phyloP scores from a whole-genome alignment of 768 basidiomycete genomes.

The Trichaptum fuscoviolaceum region DNA sequence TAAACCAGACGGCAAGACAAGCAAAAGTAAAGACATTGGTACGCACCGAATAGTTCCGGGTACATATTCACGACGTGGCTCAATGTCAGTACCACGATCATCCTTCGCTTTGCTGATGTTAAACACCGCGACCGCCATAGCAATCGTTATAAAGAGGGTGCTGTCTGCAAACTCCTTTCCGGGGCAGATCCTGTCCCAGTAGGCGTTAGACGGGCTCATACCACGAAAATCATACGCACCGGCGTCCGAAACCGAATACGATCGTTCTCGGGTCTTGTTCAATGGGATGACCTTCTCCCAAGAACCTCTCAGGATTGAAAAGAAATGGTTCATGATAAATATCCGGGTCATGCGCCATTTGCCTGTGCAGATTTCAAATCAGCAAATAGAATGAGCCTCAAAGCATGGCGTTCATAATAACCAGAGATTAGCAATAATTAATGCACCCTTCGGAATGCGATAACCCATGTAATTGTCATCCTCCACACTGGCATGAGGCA shows the following conservation, averaged over 20 bases:
- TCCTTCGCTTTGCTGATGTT: slow-evolving; percentile 25
- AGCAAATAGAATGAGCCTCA: slow-evolving; percentile 19
- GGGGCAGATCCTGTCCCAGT: slow-evolving; percentile 27
- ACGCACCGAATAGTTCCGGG: slow-evolving; percentile 21
- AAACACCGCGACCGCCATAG: slow-evolving; percentile 32
- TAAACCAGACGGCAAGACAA: too few relatives aligned
- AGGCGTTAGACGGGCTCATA: neutral
- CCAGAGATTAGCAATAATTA: slow-evolving; percentile 15
- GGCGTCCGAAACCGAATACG: slow-evolving; percentile 12
- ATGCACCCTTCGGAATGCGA: slow-evolving; percentile 13
- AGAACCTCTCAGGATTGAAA: slow-evolving; percentile 33
- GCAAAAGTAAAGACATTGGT: neutral
- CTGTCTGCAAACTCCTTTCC: slow-evolving; percentile 40
- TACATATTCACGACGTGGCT: slow-evolving; percentile 19
- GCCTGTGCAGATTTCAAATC: slow-evolving; percentile 25
- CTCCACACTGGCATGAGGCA: slow-evolving; percentile 7
- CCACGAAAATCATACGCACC: slow-evolving; percentile 16
- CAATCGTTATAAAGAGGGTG: slow-evolving; percentile 30
- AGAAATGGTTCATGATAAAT: slow-evolving; percentile 27
- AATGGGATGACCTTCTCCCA: slow-evolving; percentile 15
- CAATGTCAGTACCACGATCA: slow-evolving; percentile 20
- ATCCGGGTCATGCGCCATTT: slow-evolving; percentile 29
- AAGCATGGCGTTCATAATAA: slow-evolving; percentile 4
- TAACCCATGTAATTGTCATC: slow-evolving; percentile 14
- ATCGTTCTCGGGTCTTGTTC: slow-evolving; percentile 18